Evolutionary conservation across 1,284 basidiomycete species (phyloP).

Genomic region (Cryptococcus sp.): DNA sequence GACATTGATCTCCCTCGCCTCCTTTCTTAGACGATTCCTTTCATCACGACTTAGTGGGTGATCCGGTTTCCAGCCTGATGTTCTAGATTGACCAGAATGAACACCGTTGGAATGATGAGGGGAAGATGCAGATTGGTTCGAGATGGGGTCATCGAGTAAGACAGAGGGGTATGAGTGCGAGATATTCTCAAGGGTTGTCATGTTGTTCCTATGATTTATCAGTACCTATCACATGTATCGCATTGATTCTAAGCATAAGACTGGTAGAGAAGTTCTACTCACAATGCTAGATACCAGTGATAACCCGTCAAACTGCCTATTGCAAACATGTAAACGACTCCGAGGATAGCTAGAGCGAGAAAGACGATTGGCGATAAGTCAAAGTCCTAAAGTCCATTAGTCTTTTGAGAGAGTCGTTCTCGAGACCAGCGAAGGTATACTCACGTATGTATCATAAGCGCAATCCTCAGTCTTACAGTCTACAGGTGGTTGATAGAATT

Average conservation of each 20-base stretch:
- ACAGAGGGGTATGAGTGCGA: constrained; percentile 60
- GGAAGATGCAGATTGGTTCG: neutral
- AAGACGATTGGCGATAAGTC: constrained; percentile 60
- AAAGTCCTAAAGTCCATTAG: constrained; percentile 44
- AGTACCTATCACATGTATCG: neutral
- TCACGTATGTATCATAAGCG: neutral
- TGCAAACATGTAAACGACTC: constrained; percentile 60
- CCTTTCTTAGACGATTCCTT: constrained; percentile 61
- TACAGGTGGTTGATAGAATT: neutral
- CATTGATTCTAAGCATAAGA: neutral
- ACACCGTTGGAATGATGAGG: neutral
- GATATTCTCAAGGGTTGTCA: constrained; percentile 76
- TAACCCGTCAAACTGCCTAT: constrained; percentile 72
- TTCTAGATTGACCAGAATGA: neutral
- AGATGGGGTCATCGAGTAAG: constrained; percentile 18
- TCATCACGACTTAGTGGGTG: constrained; percentile 68
- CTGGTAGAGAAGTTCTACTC: constrained; percentile 27
- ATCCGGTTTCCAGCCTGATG: constrained; percentile 52
- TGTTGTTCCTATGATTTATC: constrained; percentile 62
- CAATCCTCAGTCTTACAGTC: neutral
- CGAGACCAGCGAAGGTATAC: too few relatives aligned
- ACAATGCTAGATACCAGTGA: constrained; percentile 75
- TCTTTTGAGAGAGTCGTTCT: too few relatives aligned
- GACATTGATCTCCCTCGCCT: constrained; percentile 61
- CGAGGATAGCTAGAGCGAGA: constrained; percentile 61